Base-by-base conservation (phyloP, 2,329 filamentous ascomycete genomes). In the Biscogniauxia mediterranea region DNA sequence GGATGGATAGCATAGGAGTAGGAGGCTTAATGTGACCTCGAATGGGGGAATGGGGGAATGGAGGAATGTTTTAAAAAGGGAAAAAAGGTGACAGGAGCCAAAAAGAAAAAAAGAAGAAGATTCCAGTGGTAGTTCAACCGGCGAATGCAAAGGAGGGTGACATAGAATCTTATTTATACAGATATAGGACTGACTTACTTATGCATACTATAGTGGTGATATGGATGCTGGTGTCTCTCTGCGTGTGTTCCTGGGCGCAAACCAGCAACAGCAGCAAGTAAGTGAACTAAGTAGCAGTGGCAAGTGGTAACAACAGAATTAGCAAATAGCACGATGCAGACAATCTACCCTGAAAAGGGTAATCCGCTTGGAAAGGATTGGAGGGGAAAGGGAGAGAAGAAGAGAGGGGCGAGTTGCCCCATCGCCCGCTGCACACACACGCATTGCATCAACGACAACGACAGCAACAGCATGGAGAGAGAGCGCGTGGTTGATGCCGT, bases 331-430 rank as follows among this genome's bases (percentile, higher is more conserved):
- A 54, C 53, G 20, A 68, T 68, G 68, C 64, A 69, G 59, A 66
- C 64, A 65, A 66, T 32, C 46, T 63, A 42, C 64, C 63, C 69
- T 55, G 20, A 66, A 70, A 68, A 61, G 54, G 69, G 69, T 66
- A 72, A 68, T 52, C 70, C 70, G 70, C 64, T 54, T 61, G 54
- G 53, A 32, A 60, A 61, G 57, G 53, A 32, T 54, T 61, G 54
- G 53, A 32, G 59, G 62, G 57, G 53, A 32, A 32, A 13, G 28
- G 7, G 11, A 32, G 11, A 32, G 7, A 32, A 32, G 64, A 23
- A 23, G 23, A 23, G 52, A 59, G 57, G 60, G 58, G 61, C 57
- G 55, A 58, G 56, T 57, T 60, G 58, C 56, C 61, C 63, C 61
- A 65, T 63, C 63, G 53, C 56, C 55, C 58, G 23, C 38, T 62